Conservation (phyloP, 2,329 filamentous ascomycete species). For the Botrytis porri region DNA sequence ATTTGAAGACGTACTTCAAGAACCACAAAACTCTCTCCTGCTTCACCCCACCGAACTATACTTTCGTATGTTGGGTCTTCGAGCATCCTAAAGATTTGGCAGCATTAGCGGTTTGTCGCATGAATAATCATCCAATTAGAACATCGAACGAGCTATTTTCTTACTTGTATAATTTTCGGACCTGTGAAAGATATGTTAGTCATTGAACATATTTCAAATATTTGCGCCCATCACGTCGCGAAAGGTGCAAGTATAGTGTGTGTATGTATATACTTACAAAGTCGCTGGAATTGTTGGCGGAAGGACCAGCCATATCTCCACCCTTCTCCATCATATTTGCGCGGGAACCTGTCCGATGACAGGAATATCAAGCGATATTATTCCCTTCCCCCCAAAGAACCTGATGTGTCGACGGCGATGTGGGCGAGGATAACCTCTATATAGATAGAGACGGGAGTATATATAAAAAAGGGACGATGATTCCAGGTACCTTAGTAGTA, state of each 20-base stretch:
- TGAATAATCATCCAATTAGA: conserved; percentile 34
- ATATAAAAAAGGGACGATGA: neutral
- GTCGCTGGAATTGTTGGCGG: conserved; percentile 83
- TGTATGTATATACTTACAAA: conserved; percentile 67
- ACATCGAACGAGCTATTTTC: conserved; percentile 29
- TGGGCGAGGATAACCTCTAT: conserved; percentile 10
- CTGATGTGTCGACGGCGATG: neutral
- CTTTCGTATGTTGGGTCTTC: conserved; percentile 90
- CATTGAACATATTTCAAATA: neutral
- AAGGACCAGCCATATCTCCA: conserved; percentile 34
- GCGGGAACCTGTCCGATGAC: conserved; percentile 5
- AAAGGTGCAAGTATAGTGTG: neutral
- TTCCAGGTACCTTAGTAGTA: conserved; percentile 6
- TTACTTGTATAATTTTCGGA: conserved; percentile 98
- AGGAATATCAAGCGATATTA: neutral
- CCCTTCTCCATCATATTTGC: conserved; percentile 36
- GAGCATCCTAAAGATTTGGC: conserved; percentile 70
- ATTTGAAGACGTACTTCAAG: conserved; percentile 66
- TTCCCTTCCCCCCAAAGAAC: neutral
- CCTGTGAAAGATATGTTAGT: conserved; percentile 51
- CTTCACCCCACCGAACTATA: conserved; percentile 93
- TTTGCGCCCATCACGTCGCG: neutral
- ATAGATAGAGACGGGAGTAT: neutral
- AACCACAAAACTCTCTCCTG: conserved; percentile 94
- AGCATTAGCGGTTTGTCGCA: conserved; percentile 28